Conservation (phyloP, 1,139 yeast genomes). For the Geotrichum histeridarum region DNA sequence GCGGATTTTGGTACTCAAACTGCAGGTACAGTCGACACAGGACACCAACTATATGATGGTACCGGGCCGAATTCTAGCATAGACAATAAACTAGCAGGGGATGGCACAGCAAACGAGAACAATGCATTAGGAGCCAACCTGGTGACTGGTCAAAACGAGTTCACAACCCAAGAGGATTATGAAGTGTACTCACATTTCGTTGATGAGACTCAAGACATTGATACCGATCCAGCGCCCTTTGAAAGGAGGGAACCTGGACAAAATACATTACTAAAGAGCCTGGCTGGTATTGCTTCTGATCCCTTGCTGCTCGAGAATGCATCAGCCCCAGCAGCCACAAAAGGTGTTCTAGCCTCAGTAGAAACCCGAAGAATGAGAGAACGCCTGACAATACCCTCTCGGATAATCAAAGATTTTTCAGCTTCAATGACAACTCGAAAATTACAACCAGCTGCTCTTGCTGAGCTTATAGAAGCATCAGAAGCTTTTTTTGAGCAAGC, state of each 20-base stretch:
- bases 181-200: constrained; percentile 11
- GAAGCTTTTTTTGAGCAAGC: constrained; percentile 31
- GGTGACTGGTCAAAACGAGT: neutral
- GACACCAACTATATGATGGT: neutral
- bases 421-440: constrained; percentile 22
- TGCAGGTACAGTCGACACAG: neutral
- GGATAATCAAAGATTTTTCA: constrained; percentile 26
- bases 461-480: constrained; percentile 28
- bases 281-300: neutral
- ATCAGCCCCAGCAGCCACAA: neutral
- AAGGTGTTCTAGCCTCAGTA: too few relatives aligned
- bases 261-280: neutral
- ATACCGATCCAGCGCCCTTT: neutral
- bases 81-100: too few relatives aligned
- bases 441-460: constrained; percentile 28
- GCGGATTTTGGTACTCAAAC: neutral
- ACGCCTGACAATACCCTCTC: constrained; percentile 27
- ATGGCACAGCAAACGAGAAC: neutral
- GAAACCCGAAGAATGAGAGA: constrained; percentile 1
- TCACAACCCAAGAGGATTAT: constrained; percentile 13
- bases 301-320: neutral
- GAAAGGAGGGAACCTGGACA: neutral
- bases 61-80: neutral
- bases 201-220: constrained; percentile 4
- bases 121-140: neutral